These are phyloP conservation scores for Picochlorum sp. DNA, from an alignment of 139 green algal species.

Conservation along the genomic window DNA sequence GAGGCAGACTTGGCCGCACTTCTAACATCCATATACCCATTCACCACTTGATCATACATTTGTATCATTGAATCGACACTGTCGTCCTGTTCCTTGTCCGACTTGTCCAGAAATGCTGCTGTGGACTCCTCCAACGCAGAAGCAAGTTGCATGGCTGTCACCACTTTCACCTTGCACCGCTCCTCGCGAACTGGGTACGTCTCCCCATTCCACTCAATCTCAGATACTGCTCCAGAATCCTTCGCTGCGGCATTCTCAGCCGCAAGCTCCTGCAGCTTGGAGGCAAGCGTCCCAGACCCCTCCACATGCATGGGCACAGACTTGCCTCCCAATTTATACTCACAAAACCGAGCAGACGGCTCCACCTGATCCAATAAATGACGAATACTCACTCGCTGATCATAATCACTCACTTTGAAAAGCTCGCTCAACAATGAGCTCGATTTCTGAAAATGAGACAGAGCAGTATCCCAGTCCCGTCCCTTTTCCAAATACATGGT, in stretches of 20 bases:
- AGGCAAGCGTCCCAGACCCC: conserved; percentile 16
- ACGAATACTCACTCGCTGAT: conserved; percentile 57
- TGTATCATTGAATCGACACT: conserved; percentile 34
- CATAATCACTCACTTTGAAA: conserved; percentile 54
- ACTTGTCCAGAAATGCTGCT: not conserved
- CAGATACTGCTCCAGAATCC: conserved; percentile 31
- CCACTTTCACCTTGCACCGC: not conserved
- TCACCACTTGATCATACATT: conserved; percentile 58
- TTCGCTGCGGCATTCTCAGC: conserved; percentile 39
- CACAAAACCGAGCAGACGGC: conserved; percentile 70
- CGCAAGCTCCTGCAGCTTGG: conserved; percentile 44
- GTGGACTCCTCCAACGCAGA: conserved; percentile 20
- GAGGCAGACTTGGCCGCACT: conserved; percentile 9
- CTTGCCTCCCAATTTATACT: conserved; percentile 64
- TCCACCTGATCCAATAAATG: conserved; percentile 79
- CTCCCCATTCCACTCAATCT: conserved; percentile 55
- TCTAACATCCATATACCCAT: conserved; percentile 22
- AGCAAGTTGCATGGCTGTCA: conserved; percentile 30
- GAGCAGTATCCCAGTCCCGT: conserved; percentile 60
- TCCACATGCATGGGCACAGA: not conserved
- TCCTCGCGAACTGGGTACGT: conserved; percentile 45
- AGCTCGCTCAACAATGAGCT: conserved; percentile 74
- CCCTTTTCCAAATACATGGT: conserved; percentile 70
- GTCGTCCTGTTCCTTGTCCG: not conserved
- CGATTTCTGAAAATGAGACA: conserved; percentile 52